These are phyloP conservation scores for Diplocarpon rosae DNA, from an alignment of 2,329 filamentous ascomycete species.

Conservation along the genomic window DNA sequence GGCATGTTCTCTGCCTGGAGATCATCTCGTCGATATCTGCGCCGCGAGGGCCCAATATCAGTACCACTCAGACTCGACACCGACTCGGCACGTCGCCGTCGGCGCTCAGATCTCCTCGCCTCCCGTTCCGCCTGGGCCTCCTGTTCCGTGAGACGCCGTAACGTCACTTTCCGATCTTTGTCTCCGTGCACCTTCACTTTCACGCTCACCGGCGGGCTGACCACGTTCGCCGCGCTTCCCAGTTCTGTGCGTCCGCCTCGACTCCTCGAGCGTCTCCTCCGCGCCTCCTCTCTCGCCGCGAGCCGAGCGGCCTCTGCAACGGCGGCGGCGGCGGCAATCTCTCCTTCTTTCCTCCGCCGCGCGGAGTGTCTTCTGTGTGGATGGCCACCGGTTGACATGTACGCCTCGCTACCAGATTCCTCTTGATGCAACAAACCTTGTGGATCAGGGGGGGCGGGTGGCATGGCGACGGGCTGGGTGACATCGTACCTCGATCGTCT, in stretches of 20 bases:
- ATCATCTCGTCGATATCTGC: conserved; percentile 46
- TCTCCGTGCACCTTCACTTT: conserved; percentile 52
- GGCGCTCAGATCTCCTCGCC: conserved; percentile 26
- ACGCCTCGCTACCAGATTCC: conserved; percentile 34
- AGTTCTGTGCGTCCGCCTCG: conserved; percentile 12
- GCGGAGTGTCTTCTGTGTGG: conserved; percentile 36
- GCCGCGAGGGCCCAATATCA: conserved; percentile 37
- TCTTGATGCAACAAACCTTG: conserved; percentile 33
- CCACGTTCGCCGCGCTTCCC: conserved; percentile 25
- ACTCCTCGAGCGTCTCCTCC: conserved; percentile 16
- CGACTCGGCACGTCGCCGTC: conserved; percentile 37
- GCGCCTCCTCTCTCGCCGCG: conserved; percentile 37
- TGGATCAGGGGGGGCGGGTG: conserved; percentile 42
- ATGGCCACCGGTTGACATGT: conserved; percentile 32
- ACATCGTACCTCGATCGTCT: conserved; percentile 32
- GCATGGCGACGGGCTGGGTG: conserved; percentile 36
- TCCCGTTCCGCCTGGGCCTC: conserved; percentile 37
- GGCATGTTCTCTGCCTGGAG: conserved; percentile 29
- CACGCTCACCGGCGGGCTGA: conserved; percentile 42
- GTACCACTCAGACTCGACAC: conserved; percentile 45
- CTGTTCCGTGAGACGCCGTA: conserved; percentile 49
- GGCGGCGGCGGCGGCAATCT: conserved; percentile 35
- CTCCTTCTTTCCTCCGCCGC: conserved; percentile 35
- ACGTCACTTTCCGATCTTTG: conserved; percentile 47
- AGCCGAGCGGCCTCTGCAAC: conserved; percentile 35